phyloP scores from a whole-genome alignment of 371 early-diverging fungal species.

The Rhizopus stolonifer region DNA sequence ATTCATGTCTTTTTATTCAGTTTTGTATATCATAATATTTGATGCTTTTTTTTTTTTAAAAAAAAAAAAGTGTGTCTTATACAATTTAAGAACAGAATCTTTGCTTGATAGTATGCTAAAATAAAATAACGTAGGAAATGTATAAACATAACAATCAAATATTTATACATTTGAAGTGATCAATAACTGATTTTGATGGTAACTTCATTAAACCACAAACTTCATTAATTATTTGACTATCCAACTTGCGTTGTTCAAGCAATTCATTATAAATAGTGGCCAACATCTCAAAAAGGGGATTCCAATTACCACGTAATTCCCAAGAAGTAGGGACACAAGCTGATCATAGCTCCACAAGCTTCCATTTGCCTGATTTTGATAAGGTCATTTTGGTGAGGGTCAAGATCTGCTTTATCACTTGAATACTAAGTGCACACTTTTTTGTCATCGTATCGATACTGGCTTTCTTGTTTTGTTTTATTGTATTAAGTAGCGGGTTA shows the following conservation, averaged over 20 bases:
- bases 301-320: constrained; percentile 9
- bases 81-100: no score
- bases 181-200: neutral
- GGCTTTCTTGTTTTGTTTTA: neutral
- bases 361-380: constrained; percentile 1
- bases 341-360: constrained; percentile 2
- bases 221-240: constrained; percentile 1
- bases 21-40: no score
- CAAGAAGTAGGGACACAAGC: constrained; percentile 1
- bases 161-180: constrained; percentile 8
- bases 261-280: constrained; percentile 15
- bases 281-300: constrained; percentile 14
- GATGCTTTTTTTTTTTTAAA: no score
- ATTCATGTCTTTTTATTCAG: no score
- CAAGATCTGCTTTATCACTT: constrained; percentile 2
- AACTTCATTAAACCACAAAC: neutral
- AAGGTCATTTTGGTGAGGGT: neutral
- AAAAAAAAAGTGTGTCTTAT: no score
- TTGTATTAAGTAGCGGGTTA: neutral
- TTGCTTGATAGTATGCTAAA: no score
- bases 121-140: no score
- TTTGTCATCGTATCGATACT: constrained; percentile 1
- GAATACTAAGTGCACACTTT: neutral
- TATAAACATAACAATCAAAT: neutral
- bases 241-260: constrained; percentile 11